These are phyloP conservation scores for Tephrocybe sp. DNA, from an alignment of 768 basidiomycete genomes.

Conservation along the genomic window DNA sequence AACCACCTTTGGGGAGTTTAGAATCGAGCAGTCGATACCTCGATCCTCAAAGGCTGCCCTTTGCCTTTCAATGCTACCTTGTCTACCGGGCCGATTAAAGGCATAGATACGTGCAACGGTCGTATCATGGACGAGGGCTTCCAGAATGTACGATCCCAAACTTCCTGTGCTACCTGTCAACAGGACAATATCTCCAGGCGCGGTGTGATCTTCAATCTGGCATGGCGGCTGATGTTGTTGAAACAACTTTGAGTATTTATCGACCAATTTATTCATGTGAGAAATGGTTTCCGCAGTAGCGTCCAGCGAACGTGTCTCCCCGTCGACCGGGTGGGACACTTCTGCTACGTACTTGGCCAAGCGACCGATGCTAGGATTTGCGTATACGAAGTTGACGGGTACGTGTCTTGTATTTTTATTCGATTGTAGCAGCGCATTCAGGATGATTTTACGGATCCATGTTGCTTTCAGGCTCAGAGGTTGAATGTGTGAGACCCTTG, in stretches of 20 bases:
- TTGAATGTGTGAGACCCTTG: no score
- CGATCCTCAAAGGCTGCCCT: slow-evolving; percentile 17
- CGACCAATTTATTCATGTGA: slow-evolving; percentile 22
- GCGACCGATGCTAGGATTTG: slow-evolving; percentile 29
- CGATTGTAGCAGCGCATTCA: no score
- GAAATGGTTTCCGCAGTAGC: not conserved
- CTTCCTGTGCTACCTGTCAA: slow-evolving; percentile 37
- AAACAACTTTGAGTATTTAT: slow-evolving; percentile 22
- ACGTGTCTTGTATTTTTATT: slow-evolving; percentile 6
- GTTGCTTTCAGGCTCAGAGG: no score
- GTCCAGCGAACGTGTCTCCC: no score
- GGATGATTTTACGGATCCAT: no score
- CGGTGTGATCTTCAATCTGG: no score
- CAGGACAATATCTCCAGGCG: slow-evolving; percentile 14
- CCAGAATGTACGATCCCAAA: slow-evolving; percentile 33
- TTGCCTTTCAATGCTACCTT: slow-evolving; percentile 19
- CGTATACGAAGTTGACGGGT: slow-evolving; percentile 33
- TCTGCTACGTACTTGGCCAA: slow-evolving; percentile 12
- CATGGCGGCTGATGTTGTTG: slow-evolving; percentile 4
- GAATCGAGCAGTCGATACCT: slow-evolving; percentile 19
- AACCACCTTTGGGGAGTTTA: slow-evolving; percentile 23
- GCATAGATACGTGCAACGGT: slow-evolving; percentile 30
- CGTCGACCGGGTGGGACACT: not conserved
- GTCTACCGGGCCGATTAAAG: slow-evolving; percentile 26
- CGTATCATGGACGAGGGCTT: slow-evolving; percentile 23